Conservation (phyloP, 768 basidiomycete genomes). For the Rhizopogon vinicolor region DNA sequence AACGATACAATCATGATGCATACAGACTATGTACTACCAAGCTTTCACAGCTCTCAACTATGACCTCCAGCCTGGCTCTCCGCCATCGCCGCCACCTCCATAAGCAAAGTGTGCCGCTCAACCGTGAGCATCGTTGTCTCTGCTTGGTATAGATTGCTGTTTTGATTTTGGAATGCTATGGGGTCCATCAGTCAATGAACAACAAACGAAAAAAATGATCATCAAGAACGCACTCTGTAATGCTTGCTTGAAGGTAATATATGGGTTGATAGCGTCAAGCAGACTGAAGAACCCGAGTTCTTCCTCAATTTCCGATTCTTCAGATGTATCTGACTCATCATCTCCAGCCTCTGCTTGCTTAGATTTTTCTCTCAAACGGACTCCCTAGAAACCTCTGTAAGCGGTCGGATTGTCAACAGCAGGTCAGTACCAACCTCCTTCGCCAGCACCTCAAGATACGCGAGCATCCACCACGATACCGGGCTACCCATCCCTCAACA, state of each 20-base stretch:
- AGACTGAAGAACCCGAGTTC: constrained; percentile 77
- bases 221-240: constrained; percentile 48
- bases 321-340: constrained; percentile 36
- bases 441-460: constrained; percentile 83
- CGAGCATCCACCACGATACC: constrained; percentile 67
- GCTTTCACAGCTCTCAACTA: not conserved
- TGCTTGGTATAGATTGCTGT: constrained; percentile 31
- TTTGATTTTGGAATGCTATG: constrained; percentile 52
- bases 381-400: constrained; percentile 42
- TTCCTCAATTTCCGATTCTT: constrained; percentile 66
- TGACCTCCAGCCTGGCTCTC: constrained; percentile 31
- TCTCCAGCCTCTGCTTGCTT: constrained; percentile 34
- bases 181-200: not conserved
- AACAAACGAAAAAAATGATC: not conserved
- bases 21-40: no score
- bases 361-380: constrained; percentile 63
- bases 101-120: constrained; percentile 75
- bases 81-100: constrained; percentile 80
- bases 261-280: constrained; percentile 75
- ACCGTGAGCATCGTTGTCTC: constrained; percentile 61
- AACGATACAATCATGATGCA: not conserved
- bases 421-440: constrained; percentile 51
- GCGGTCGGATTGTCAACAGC: not conserved
- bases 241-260: constrained; percentile 59
- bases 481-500: constrained; percentile 68